A percentile compares a stretch with the other conserved stretches of the same genome.
These are phyloP conservation scores for Leucaena leucocephala DNA, from an alignment of 306 rosid genomes.

Conservation along the genomic window DNA sequence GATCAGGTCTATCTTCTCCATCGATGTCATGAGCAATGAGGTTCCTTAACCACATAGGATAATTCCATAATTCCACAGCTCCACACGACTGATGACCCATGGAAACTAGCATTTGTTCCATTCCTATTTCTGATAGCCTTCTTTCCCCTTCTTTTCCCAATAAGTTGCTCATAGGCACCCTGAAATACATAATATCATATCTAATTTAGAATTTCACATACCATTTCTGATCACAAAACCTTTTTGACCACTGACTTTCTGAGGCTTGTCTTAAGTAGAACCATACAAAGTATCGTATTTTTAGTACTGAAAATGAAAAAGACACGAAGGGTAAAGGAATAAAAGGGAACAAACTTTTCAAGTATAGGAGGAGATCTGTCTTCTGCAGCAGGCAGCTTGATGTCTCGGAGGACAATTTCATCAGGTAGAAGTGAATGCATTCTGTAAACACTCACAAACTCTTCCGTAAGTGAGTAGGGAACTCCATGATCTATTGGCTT, in stretches of 20 bases:
- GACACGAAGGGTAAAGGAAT: not conserved
- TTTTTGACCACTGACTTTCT: not conserved
- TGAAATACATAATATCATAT: slow-evolving; percentile 32
- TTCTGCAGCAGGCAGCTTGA: slow-evolving; percentile 34
- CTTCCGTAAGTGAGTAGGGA: slow-evolving; percentile 72
- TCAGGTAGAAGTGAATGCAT: slow-evolving; percentile 80
- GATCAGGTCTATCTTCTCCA: slow-evolving; percentile 77
- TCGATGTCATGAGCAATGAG: slow-evolving; percentile 65
- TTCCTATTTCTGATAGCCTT: slow-evolving; percentile 58
- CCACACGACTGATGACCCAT: slow-evolving; percentile 83
- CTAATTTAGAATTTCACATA: slow-evolving; percentile 2
- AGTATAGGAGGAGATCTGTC: slow-evolving; percentile 55
- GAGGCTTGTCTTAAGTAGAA: not conserved
- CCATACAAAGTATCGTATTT: not conserved
- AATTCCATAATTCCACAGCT: slow-evolving; percentile 65
- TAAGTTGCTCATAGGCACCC: slow-evolving; percentile 68
- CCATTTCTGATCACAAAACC: slow-evolving; percentile 28
- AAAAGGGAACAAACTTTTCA: slow-evolving; percentile 46
- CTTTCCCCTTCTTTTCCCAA: slow-evolving; percentile 69
- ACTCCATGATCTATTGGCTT: slow-evolving; percentile 78
- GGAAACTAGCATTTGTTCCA: slow-evolving; percentile 64
- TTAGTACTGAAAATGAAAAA: not conserved
- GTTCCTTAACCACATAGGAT: slow-evolving; percentile 72
- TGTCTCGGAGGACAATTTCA: slow-evolving; percentile 51
- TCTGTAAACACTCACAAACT: slow-evolving; percentile 75